Conservation (phyloP, 257 asterid species). For the Marsdenia floribunda region DNA sequence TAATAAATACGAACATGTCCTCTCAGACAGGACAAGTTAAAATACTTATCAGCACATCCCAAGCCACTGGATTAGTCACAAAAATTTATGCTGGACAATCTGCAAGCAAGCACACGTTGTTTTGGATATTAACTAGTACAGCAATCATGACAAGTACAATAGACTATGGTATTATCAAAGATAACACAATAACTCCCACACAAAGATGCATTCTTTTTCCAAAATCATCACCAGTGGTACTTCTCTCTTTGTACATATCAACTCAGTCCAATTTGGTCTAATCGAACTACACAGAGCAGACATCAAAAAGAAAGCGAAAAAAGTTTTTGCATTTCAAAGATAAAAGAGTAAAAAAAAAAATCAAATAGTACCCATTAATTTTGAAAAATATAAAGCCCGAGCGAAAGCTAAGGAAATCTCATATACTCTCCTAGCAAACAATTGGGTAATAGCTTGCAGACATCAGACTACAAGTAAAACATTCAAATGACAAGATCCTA, state of each 20-base stretch:
- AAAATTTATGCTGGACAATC: not conserved
- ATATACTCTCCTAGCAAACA: slow-evolving; percentile 15
- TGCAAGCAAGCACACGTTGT: not conserved
- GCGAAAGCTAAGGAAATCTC: not conserved
- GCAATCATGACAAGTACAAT: not conserved
- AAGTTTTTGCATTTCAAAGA: not conserved
- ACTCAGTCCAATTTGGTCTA: not conserved
- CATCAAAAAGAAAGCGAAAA: not conserved
- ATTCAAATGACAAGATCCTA: slow-evolving; percentile 22
- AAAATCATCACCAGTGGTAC: not conserved
- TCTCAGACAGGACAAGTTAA: not conserved
- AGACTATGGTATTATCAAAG: not conserved
- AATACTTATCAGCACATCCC: not conserved
- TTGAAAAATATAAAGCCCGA: not conserved
- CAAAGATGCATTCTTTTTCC: not conserved
- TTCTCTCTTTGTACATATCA: not conserved
- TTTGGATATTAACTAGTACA: not conserved
- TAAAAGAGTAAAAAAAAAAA: slow-evolving; percentile 11
- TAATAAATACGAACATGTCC: not conserved
- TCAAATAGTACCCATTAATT: not conserved
- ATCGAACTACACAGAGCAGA: not conserved
- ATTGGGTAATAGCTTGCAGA: slow-evolving; percentile 26
- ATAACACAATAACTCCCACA: not conserved
- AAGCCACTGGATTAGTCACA: not conserved
- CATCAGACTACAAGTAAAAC: slow-evolving; percentile 22